A percentile compares a stretch with the other conserved stretches of the same genome.
phyloP scores from a whole-genome alignment of 345 rosid species.

The Mangifera indica region DNA sequence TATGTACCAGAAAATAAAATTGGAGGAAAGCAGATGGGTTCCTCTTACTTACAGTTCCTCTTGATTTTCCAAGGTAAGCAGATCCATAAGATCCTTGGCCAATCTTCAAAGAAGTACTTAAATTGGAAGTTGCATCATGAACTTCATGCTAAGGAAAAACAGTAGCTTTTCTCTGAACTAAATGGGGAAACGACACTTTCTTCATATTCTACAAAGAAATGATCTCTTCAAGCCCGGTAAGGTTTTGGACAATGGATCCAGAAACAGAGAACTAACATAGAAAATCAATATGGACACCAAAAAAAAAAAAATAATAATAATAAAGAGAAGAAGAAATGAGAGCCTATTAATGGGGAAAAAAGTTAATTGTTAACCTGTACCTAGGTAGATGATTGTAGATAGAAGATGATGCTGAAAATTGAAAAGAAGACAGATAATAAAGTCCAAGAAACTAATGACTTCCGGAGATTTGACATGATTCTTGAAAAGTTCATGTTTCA shows the following conservation, averaged over 20 bases:
- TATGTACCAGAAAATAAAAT: not conserved
- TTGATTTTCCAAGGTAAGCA: constrained; percentile 29
- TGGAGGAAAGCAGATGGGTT: not conserved
- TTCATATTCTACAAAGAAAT: constrained; percentile 20
- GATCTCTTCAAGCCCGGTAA: constrained; percentile 15
- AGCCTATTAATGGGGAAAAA: not conserved
- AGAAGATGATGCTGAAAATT: constrained; percentile 3
- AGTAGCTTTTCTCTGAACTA: constrained; percentile 31
- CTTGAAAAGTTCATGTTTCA: no score
- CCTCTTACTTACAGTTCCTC: constrained; percentile 24
- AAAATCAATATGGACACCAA: no score
- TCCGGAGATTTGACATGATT: no score
- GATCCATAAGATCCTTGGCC: no score
- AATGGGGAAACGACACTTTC: constrained; percentile 24
- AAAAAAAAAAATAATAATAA: no score
- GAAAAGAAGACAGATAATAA: constrained; percentile 13
- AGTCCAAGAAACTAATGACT: constrained; percentile 16
- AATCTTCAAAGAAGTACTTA: no score
- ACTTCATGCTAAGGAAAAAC: constrained; percentile 21
- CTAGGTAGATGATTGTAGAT: not conserved
- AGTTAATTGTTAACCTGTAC: not conserved
- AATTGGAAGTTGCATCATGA: constrained; percentile 36
- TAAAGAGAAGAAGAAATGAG: not conserved
- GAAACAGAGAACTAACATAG: not conserved
- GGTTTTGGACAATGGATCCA: constrained; percentile 6